Evolutionary conservation across 495 filamentous ascomycete genomes (phyloP), one percentile per base, ranked within the genome.

Genomic region (Penicillium waksmanii): DNA sequence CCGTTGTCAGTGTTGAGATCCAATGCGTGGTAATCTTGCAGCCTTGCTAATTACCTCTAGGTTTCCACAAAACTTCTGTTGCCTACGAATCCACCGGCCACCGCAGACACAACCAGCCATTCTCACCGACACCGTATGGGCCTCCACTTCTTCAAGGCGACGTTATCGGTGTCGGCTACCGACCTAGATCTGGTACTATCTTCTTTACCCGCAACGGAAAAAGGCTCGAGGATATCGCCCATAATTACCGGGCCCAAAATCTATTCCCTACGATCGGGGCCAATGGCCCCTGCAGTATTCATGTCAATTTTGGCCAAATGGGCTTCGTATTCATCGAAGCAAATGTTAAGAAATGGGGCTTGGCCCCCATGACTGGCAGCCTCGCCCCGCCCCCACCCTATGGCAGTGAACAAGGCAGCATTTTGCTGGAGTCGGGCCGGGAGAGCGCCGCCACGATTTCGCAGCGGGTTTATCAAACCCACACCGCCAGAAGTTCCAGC

Each of bases 171-270:
- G 91, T 97, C 31, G 95, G 95, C 31, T 98, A 98, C 75, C 88
- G 95, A 18, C 95, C 95, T 10, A 85, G 95, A 53, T 96, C 93
- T 2, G 95, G 95, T 3, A 95, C 93, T 11, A 85, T 98, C 47
- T 98, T 98, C 80, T 98, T 97, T 76, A 98, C 95, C 0, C 90
- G 95, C 48, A 98, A 98, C 71, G 95, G 95, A 58, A 97, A 97
- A 79, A 96, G 93, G 72, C 78, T 98, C 54, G 95, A 98, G 47
- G 95, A 98, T 62, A 90, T 96, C 7, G 87, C 84, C n/a, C 94
- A 98, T 67, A 94, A 92, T 6, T 74, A 96, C 46, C 97, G 97
- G 69, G 83, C 90, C 3, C 95, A 96, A 65, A 98, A 98, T 69
- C 89, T 98, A 74, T 98, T 98, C 75, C 95, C 95, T 1, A 93